phyloP scores from a whole-genome alignment of 1,284 basidiomycete species.

The Stygiomarasmius scandens region DNA sequence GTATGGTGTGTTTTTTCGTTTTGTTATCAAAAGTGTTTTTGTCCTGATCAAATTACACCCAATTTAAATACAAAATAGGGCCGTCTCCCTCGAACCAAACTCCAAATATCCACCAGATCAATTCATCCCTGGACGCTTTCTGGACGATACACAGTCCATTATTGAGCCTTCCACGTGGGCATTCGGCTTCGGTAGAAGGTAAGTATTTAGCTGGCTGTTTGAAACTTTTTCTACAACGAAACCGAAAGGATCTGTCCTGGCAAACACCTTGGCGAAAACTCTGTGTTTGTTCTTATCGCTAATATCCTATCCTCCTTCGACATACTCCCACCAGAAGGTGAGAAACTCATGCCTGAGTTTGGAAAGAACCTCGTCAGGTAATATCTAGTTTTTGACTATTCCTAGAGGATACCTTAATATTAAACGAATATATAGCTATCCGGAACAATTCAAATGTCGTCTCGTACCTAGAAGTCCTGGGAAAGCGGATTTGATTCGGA shows the following conservation, averaged over 20 bases:
- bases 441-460: neutral
- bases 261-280: conserved; percentile 6
- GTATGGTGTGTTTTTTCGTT: conserved; percentile 9
- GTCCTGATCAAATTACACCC: too few relatives aligned
- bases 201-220: neutral
- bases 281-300: conserved; percentile 1
- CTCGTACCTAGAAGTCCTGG: neutral
- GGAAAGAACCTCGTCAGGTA: neutral
- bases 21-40: too few relatives aligned
- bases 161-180: conserved; percentile 10
- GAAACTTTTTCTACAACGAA: neutral
- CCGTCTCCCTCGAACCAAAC: conserved; percentile 10
- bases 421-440: neutral
- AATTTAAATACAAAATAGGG: too few relatives aligned
- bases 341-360: neutral
- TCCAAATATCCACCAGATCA: conserved; percentile 9
- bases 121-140: conserved; percentile 17
- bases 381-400: neutral
- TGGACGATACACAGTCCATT: neutral
- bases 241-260: conserved; percentile 7
- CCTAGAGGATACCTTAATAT: too few relatives aligned
- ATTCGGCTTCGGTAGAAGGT: conserved; percentile 17
- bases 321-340: neutral
- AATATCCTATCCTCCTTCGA: conserved; percentile 7
- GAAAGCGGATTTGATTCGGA: neutral